Evolutionary conservation across 163 green algal genomes (phyloP), one percentile per base, ranked within the genome.

Genomic region (Coccomyxa subellipsoidea): DNA sequence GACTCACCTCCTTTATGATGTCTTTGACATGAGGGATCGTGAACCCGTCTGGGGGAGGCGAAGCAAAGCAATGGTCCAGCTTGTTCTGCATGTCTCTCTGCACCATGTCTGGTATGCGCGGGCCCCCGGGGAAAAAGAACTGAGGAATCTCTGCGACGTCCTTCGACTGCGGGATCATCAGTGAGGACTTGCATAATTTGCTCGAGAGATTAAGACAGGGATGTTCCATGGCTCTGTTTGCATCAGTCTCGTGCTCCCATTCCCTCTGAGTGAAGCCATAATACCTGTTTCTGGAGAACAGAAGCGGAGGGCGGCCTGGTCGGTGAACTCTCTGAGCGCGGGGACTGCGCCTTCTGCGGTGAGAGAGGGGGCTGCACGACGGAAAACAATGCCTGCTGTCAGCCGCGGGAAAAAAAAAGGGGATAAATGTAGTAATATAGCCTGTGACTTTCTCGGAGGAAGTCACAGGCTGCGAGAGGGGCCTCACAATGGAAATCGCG

Each of bases 111-210:
- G 89, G 39, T 12, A 87, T 40, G 0, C 81, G 85, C 54, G 80
- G 85, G 8, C 79, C 81, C 32, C 83, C 70, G 0, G 93, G 93
- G 76, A 98, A 98, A 86, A 97, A 98, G 80, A 98, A 98, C 79
- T 82, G 80, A 21, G 89, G 85, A 31, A 91, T 88, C n/a, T 69
- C 54, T 35, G 83, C 32, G n/a, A 76, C 69, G 7, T 29, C 47
- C 25, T 54, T 82, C 6, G 81, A 69, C 83, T 83, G 38, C 81
- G 31, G 36, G 34, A 38, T 39, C 32, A 53, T 35, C 35, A 76
- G 53, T 25, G 18, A 54, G 77, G 27, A 31, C n/a, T n/a, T n/a
- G n/a, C n/a, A n/a, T n/a, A n/a, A n/a, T n/a, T n/a, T n/a, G n/a
- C n/a, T n/a, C n/a, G n/a, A n/a, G n/a, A n/a, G n/a, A n/a, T n/a